A percentile compares a stretch with the other conserved stretches of the same genome.
These are phyloP conservation scores for Obelidium mucronatum DNA, from an alignment of 192 early-diverging fungal species.

Conservation along the genomic window DNA sequence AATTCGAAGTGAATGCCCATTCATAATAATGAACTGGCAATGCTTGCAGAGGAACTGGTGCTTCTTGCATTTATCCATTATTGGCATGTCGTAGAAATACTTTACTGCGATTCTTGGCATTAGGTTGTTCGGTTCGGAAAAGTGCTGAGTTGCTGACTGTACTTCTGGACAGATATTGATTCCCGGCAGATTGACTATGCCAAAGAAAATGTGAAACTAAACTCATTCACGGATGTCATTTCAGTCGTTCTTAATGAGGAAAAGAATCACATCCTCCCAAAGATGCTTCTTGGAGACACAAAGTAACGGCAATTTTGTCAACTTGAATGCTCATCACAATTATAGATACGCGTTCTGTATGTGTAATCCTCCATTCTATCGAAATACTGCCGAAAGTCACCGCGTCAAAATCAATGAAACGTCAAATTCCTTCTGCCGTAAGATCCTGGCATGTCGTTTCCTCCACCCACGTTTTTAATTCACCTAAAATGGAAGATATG, in stretches of 20 bases:
- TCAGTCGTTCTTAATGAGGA: slow-evolving; percentile 46
- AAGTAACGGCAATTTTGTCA: neutral
- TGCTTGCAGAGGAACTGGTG: slow-evolving; percentile 76
- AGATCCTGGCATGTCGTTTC: slow-evolving; percentile 5
- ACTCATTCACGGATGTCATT: slow-evolving; percentile 67
- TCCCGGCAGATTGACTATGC: slow-evolving; percentile 69
- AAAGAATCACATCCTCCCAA: slow-evolving; percentile 26
- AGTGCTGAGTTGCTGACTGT: neutral
- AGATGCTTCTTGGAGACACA: slow-evolving; percentile 20
- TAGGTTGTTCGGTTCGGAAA: slow-evolving; percentile 52
- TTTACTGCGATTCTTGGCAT: slow-evolving; percentile 74
- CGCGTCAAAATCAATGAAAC: slow-evolving; percentile 55
- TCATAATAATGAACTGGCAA: neutral
- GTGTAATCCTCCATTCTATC: slow-evolving; percentile 95
- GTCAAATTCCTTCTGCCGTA: slow-evolving; percentile 56
- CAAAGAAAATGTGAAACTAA: slow-evolving; percentile 66
- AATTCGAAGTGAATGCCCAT: slow-evolving; percentile 17
- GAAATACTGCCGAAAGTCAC: slow-evolving; percentile 61
- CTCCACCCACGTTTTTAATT: slow-evolving; percentile 1
- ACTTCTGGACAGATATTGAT: slow-evolving; percentile 65
- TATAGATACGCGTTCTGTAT: slow-evolving; percentile 71
- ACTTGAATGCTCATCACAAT: neutral
- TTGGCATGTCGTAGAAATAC: slow-evolving; percentile 68
- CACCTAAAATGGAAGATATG: slow-evolving; percentile 54
- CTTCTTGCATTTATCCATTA: slow-evolving; percentile 92